These are phyloP conservation scores for Madurella fahalii DNA, from an alignment of 2,329 filamentous ascomycete genomes.

Conservation along the genomic window DNA sequence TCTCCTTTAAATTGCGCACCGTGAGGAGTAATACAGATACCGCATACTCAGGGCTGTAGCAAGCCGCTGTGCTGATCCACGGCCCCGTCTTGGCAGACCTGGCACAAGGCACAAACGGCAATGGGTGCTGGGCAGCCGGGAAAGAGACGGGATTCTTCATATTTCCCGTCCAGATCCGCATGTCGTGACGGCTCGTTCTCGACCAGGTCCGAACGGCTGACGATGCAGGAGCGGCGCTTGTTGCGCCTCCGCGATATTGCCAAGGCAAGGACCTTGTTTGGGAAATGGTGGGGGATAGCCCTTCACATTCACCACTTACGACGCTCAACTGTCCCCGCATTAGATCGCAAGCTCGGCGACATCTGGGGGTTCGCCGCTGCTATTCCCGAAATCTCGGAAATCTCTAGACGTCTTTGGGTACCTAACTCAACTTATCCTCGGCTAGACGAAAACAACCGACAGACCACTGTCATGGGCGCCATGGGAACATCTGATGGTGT, in stretches of 20 bases:
- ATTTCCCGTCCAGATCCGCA: constrained; percentile 8
- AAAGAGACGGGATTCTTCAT: constrained; percentile 12
- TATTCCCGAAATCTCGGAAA: constrained; percentile 15
- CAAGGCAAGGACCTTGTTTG: not conserved
- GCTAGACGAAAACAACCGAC: constrained; percentile 24
- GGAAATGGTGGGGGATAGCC: not conserved
- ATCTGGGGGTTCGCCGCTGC: not conserved
- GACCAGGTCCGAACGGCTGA: not conserved
- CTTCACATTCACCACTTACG: not conserved
- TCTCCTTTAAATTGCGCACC: not conserved
- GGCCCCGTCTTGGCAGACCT: constrained; percentile 8
- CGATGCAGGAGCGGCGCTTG: not conserved
- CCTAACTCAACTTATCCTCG: constrained; percentile 26
- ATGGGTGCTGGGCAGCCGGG: constrained; percentile 13
- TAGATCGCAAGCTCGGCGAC: not conserved
- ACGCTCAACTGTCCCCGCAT: not conserved
- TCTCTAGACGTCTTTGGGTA: not conserved
- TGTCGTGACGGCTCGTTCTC: not conserved
- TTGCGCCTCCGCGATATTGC: constrained; percentile 1
- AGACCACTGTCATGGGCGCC: constrained; percentile 7
- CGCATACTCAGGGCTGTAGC: not conserved
- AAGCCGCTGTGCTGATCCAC: not conserved
- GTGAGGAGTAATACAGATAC: not conserved
- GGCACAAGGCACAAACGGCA: constrained; percentile 1
- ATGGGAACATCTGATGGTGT: not conserved